phyloP scores from a whole-genome alignment of 441 rosid species.

The Erodium trifolium region DNA sequence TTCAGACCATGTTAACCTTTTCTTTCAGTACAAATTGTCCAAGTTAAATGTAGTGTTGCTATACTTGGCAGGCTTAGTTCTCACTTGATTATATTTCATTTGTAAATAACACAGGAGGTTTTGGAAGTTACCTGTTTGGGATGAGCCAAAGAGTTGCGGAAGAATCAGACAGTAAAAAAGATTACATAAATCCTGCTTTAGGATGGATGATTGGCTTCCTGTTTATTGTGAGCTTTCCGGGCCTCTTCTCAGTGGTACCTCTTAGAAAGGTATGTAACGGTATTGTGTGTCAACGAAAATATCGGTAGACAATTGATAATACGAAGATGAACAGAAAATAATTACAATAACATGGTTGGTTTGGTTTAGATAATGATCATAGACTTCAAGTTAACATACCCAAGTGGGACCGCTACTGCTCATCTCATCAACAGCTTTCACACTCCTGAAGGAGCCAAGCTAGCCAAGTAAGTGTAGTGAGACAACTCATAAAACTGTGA shows the following conservation, averaged over 20 bases:
- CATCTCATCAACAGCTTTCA: conserved; percentile 90
- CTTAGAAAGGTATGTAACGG: conserved; percentile 53
- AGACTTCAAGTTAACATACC: conserved; percentile 81
- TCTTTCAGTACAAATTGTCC: too few species aligned
- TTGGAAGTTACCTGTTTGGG: conserved; percentile 79
- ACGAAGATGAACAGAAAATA: too few species aligned
- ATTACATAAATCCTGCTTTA: conserved; percentile 52
- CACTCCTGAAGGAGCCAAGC: conserved; percentile 79
- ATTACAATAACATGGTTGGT: too few species aligned
- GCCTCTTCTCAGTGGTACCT: conserved; percentile 86
- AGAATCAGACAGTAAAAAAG: conserved; percentile 29
- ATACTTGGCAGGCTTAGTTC: too few species aligned
- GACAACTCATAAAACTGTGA: too few species aligned
- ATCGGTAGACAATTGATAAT: too few species aligned
- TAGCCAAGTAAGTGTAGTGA: conserved; percentile 41
- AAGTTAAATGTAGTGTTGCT: too few species aligned
- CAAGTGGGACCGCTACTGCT: conserved; percentile 96
- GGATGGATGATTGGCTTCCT: conserved; percentile 79
- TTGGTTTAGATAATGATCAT: conserved; percentile 41
- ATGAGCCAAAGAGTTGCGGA: conserved; percentile 63
- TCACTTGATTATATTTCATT: too few species aligned
- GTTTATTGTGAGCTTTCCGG: conserved; percentile 82
- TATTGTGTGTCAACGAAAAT: too few species aligned
- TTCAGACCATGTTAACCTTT: too few species aligned
- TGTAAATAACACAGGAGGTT: conserved; percentile 45